A percentile compares a stretch with the other conserved stretches of the same genome.
These are phyloP conservation scores for Solanum hybrid DNA, from an alignment of 305 asterid genomes.

Conservation along the genomic window DNA sequence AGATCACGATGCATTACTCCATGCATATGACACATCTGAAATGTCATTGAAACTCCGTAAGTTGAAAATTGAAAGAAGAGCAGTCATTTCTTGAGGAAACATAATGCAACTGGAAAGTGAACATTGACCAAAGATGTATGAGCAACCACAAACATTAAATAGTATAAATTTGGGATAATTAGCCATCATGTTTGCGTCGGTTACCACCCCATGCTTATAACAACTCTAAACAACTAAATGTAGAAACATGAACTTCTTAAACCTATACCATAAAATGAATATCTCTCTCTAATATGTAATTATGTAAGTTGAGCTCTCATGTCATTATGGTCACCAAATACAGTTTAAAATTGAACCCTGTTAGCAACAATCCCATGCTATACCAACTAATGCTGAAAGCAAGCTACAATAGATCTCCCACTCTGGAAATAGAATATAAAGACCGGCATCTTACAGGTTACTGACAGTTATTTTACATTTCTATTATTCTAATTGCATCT, in stretches of 20 bases:
- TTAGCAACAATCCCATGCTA: neutral
- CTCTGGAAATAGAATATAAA: neutral
- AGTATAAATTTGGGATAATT: neutral
- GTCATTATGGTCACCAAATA: neutral
- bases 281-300: neutral
- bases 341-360: neutral
- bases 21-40: slow-evolving; percentile 59
- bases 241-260: neutral
- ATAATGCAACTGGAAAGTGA: neutral
- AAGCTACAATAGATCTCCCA: neutral
- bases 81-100: neutral
- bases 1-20: slow-evolving; percentile 85
- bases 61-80: neutral
- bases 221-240: neutral
- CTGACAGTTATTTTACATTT: neutral
- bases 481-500: neutral
- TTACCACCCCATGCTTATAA: neutral
- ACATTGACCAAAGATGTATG: neutral
- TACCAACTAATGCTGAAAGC: neutral
- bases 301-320: neutral
- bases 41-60: slow-evolving; percentile 6
- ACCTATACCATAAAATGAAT: neutral
- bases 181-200: neutral
- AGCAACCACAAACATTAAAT: neutral
- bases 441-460: neutral